Base-by-base conservation (phyloP, 306 rosid genomes). In the Medicago truncatula region DNA sequence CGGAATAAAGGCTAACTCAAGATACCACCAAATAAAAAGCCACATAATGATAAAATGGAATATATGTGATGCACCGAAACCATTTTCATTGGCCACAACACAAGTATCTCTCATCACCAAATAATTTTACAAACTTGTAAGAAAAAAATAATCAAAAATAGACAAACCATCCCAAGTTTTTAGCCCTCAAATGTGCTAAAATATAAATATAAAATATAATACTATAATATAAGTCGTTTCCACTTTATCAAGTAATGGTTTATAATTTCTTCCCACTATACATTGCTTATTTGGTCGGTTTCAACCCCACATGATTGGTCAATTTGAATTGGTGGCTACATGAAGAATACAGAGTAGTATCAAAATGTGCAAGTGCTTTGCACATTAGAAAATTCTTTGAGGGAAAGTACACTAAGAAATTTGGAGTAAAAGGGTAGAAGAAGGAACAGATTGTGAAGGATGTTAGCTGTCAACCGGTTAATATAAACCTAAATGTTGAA, bases 81-180 rank as follows among this genome's bases (percentile, higher is more conserved):
- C 76, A 74, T 67, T 75, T 69, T 76, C 7, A 75, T 40, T 75
- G 39, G 57, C 67, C 74, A 64, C 68, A 23, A 57, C n/a, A 21
- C 38, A 12, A 57, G 38, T 57, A 56, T 10, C 43, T 12, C 43
- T 62, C 70, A 54, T 74, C 50, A 81, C 77, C 68, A 69, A 60
- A 75, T 75, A n/a, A 61, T 57, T 63, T 52, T 67, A n/a, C 44
- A 38, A 41, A 72, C n/a, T 18, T 46, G 16, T 2, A 9, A 5
- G 3, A 17, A 46, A 63, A 14, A 9, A 44, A 12, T 1, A 47
- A 50, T 28, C 31, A 43, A 31, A 49, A 64, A n/a, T 20, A 34
- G 12, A 34, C 20, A 70, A 58, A 68, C 58, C 17, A 44, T 7
- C 8, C 17, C 11, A 56, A 21, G 40, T 13, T 78, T 49, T 38